A percentile compares a stretch with the other conserved stretches of the same genome.
Evolutionary conservation across 306 rosid species (phyloP).

Genomic region (Crotalaria pallida): DNA sequence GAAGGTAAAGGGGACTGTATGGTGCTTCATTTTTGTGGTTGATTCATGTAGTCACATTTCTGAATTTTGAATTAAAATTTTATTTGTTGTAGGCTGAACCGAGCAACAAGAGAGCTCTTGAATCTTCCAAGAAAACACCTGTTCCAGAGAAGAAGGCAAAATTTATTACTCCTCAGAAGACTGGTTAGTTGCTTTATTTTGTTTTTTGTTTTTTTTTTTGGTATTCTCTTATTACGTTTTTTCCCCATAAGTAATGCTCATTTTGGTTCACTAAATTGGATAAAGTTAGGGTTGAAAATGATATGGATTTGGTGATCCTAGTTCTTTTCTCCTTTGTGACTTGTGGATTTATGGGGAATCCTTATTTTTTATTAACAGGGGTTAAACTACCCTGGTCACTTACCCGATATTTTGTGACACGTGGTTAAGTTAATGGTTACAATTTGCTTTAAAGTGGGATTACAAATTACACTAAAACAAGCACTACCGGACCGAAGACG

Average conservation of each 20-base stretch:
- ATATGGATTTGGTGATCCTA: not conserved
- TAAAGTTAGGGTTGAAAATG: not conserved
- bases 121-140: conserved; percentile 38
- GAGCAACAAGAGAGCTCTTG: conserved; percentile 43
- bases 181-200: conserved; percentile 32
- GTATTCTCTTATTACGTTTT: not conserved
- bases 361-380: not conserved
- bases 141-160: conserved; percentile 52
- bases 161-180: conserved; percentile 56
- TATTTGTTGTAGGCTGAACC: conserved; percentile 31
- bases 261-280: not conserved
- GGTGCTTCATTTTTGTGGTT: not conserved
- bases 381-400: not conserved
- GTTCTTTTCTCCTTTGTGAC: not conserved
- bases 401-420: not conserved
- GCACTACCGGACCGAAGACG: not conserved
- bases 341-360: not conserved
- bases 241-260: not conserved
- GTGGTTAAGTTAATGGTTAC: not conserved
- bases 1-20: conserved; percentile 34
- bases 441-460: not conserved
- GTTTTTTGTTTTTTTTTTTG: not conserved
- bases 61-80: not conserved
- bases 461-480: not conserved
- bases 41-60: no score